A percentile compares a stretch with the other conserved stretches of the same genome.
Evolutionary conservation across 495 filamentous ascomycete genomes (phyloP).

Genomic region (Podospora anserina): DNA sequence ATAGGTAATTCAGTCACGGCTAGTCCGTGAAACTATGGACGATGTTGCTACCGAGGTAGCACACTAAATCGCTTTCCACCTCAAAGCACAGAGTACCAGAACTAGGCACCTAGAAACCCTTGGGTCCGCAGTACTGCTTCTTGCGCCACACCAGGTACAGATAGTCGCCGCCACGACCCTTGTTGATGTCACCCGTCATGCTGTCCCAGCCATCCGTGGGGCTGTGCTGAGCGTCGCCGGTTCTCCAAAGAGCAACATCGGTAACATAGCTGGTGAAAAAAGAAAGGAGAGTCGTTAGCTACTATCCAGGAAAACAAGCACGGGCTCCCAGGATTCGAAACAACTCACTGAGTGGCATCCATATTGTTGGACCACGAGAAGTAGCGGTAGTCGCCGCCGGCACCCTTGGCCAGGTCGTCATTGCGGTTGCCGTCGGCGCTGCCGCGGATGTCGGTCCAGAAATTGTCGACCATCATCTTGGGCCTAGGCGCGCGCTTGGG

Average conservation of each 20-base stretch:
- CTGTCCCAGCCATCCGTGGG: not conserved
- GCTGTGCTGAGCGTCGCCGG: not conserved
- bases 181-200: conserved; percentile 1
- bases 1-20: no score
- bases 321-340: no score
- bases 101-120: not conserved
- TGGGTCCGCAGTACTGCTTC: not conserved
- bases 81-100: not conserved
- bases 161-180: not conserved
- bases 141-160: not conserved
- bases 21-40: no score
- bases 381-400: not conserved
- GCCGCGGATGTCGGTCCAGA: not conserved
- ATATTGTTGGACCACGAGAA: not conserved
- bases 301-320: not conserved
- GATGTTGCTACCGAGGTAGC: no score
- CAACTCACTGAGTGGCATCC: not conserved
- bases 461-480: conserved; percentile 2
- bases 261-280: not conserved
- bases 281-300: no score
- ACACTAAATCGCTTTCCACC: no score
- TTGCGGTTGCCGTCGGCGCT: not conserved
- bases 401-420: not conserved
- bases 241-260: not conserved
- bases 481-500: not conserved